Base-by-base conservation (phyloP, 2,329 filamentous ascomycete genomes). In the Colletotrichum nymphaeae region DNA sequence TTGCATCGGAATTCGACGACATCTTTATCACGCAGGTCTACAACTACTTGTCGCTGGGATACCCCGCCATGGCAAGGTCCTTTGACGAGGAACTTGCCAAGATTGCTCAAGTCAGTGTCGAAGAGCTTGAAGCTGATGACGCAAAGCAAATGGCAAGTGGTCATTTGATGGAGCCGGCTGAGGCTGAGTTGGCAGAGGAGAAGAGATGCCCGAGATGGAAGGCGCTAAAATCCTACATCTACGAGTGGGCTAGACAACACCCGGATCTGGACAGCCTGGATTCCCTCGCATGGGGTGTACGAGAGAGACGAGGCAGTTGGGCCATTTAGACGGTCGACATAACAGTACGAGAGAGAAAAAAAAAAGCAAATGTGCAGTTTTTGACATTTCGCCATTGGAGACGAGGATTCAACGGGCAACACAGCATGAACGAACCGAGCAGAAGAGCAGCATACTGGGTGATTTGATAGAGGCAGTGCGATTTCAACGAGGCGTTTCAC, bases 11-110 rank as follows among this genome's bases (percentile, higher is more conserved):
- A 81, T 97, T 97, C 78, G 88, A 92, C 74, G 94, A 98, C 80
- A 87, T 87, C 4, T 98, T 98, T 80, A 91, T 98, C 69, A 98
- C 95, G 0, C 96, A 98, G 82, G 95, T 98, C 8, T 98, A 97
- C 88, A 98, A 98, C 82, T 98, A 98, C 82, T 88, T 98, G 19
- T 97, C 95, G 0, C 88, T 98, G 5, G 96, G 96, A 5, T 98
- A 98, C 81, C 95, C 96, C 3, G 92, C 94, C 42, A 91, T 95
- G 78, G 96, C 95, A 12, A 91, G 93, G 26, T 89, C 90, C 49
- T 98, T 94, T 79, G 96, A 98, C 79, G 89, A 92, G 12, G 96
- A 98, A 84, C 87, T 98, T 24, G 91, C 92, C 77, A 94, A 93
- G 80, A 97, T 98, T 69, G 93, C 92, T 37, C 87, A 89, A 11